These are phyloP conservation scores for Backusella australiensis DNA, from an alignment of 192 early-diverging fungal genomes.

Conservation along the genomic window DNA sequence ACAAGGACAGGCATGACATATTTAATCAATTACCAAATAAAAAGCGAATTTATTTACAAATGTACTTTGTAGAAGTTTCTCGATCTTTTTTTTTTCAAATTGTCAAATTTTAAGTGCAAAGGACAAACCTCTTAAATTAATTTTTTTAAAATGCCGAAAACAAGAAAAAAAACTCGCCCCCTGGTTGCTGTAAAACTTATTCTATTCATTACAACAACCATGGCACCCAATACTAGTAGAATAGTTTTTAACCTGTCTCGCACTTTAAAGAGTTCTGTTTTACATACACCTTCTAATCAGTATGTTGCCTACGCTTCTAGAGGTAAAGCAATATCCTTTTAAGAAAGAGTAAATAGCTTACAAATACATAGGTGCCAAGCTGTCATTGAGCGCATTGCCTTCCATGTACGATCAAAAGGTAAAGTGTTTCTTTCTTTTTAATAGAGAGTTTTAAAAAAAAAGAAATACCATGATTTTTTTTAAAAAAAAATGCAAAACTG, in stretches of 20 bases:
- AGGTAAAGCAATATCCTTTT: neutral
- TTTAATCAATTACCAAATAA: neutral
- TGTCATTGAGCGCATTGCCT: conserved; percentile 13
- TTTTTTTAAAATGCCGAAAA: neutral
- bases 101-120: neutral
- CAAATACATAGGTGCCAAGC: neutral
- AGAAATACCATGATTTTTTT: neutral
- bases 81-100: neutral
- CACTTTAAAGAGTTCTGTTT: neutral
- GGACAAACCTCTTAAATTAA: neutral
- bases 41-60: neutral
- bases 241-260: neutral
- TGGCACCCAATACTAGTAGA: neutral
- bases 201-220: neutral
- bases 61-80: neutral
- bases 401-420: conserved; percentile 20
- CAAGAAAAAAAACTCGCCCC: neutral
- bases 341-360: neutral
- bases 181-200: neutral
- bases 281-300: neutral
- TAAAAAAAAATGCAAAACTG: conserved; percentile 1
- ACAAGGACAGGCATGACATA: neutral
- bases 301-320: neutral
- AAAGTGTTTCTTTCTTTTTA: neutral
- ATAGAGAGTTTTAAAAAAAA: neutral